These are phyloP conservation scores for Lepraria neglecta DNA, from an alignment of 495 filamentous ascomycete species.

Conservation along the genomic window DNA sequence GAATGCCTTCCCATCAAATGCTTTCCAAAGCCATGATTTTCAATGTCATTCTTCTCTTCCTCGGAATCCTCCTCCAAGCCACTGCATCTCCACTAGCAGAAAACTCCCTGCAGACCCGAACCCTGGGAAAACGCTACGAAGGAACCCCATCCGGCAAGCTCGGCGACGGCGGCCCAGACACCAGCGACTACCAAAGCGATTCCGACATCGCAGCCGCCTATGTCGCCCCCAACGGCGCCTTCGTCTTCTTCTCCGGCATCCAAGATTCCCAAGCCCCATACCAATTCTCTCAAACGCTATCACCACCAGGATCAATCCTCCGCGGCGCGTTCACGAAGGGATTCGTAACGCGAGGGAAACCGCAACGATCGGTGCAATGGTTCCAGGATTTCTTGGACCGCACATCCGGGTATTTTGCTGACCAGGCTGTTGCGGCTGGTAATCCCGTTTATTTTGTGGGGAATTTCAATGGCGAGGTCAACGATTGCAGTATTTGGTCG, in stretches of 20 bases:
- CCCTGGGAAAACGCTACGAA: neutral
- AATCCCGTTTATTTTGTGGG: slow-evolving; percentile 1
- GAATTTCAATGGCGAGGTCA: neutral
- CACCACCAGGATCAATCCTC: neutral
- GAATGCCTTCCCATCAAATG: neutral
- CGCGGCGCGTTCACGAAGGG: neutral
- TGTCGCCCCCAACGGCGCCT: slow-evolving; percentile 1
- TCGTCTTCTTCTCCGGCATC: slow-evolving; percentile 14
- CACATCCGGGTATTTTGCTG: neutral
- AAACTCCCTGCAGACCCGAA: neutral
- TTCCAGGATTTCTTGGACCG: slow-evolving; percentile 10
- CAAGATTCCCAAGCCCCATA: neutral
- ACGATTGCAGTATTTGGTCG: slow-evolving; percentile 8
- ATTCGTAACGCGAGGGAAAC: neutral
- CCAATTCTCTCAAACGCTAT: neutral
- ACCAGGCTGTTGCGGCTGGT: slow-evolving; percentile 2
- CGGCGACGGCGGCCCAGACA: neutral
- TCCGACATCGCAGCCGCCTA: neutral
- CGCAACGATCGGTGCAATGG: slow-evolving; percentile 4
- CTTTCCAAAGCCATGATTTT: neutral
- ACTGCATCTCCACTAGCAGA: neutral
- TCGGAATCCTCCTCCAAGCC: neutral
- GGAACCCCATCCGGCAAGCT: too few species aligned
- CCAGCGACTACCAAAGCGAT: neutral
- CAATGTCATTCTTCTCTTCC: neutral